These are phyloP conservation scores for Aspergillus ruber DNA, from an alignment of 2,329 filamentous ascomycete genomes.

Conservation along the genomic window DNA sequence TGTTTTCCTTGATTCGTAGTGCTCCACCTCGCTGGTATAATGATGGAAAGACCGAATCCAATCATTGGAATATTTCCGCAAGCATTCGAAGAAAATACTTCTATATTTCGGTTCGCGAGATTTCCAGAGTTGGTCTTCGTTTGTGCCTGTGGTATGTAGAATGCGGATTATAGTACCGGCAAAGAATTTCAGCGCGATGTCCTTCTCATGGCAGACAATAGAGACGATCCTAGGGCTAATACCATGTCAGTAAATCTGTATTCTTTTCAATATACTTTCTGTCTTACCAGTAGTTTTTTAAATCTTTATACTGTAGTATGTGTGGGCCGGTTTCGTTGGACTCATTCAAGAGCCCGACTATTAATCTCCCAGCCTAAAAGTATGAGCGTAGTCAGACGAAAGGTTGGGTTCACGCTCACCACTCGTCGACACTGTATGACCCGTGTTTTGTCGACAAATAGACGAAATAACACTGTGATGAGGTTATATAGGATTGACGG, in stretches of 20 bases:
- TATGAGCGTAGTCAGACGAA: conserved; percentile 6
- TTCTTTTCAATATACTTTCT: background rate
- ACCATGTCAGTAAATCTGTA: background rate
- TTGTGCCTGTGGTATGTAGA: conserved; percentile 4
- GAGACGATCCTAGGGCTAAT: conserved; percentile 4
- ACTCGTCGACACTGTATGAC: conserved; percentile 8
- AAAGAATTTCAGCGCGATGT: conserved; percentile 13
- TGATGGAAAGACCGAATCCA: conserved; percentile 5
- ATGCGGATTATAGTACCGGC: conserved; percentile 14
- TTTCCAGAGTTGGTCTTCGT: conserved; percentile 4
- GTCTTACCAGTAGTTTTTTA: background rate
- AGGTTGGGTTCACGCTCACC: conserved; percentile 6
- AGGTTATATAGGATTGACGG: background rate
- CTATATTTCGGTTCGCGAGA: conserved; percentile 2
- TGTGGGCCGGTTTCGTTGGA: conserved; percentile 4
- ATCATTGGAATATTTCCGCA: conserved; percentile 1
- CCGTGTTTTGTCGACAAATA: conserved; percentile 5
- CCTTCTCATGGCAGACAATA: conserved; percentile 8
- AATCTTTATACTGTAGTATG: background rate
- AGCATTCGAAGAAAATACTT: conserved; percentile 3
- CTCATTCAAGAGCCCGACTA: conserved; percentile 15
- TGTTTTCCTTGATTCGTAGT: background rate
- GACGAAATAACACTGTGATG: background rate
- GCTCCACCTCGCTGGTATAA: background rate
- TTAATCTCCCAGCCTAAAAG: conserved; percentile 17